These are phyloP conservation scores for Perilla frutescens DNA, from an alignment of 257 asterid genomes.

Conservation along the genomic window DNA sequence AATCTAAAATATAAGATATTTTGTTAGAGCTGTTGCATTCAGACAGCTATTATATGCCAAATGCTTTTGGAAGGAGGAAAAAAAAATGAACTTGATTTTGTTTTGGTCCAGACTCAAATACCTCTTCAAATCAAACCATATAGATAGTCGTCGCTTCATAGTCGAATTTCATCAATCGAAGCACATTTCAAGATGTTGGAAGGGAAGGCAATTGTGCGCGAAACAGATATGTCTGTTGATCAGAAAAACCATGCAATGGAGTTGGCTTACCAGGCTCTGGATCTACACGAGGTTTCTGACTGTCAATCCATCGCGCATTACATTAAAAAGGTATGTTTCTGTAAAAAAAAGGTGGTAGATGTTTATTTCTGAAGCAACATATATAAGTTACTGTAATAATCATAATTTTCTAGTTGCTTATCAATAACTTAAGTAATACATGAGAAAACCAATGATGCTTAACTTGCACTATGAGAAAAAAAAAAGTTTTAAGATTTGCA, in stretches of 20 bases:
- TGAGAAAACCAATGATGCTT: background rate
- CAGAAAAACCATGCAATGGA: conserved; percentile 36
- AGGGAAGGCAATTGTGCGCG: conserved; percentile 39
- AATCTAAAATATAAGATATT: conserved; percentile 11
- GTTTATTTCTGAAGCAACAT: no score
- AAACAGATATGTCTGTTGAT: conserved; percentile 38
- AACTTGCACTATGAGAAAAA: background rate
- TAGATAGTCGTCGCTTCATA: background rate
- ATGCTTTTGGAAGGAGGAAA: background rate
- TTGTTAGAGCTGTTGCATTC: conserved; percentile 28
- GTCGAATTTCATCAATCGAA: background rate
- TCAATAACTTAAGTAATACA: background rate
- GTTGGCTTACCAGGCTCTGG: conserved; percentile 40
- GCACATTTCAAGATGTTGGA: conserved; percentile 36
- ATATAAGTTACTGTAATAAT: background rate
- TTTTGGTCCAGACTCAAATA: background rate
- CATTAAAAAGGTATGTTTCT: conserved; percentile 30
- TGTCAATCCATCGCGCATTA: conserved; percentile 32
- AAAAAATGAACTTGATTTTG: no score
- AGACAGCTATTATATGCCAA: conserved; percentile 27
- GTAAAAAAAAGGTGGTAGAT: background rate
- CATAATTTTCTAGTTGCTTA: background rate
- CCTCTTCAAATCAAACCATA: conserved; percentile 1
- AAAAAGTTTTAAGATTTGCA: background rate
- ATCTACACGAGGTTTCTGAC: conserved; percentile 40